These are phyloP conservation scores for Arthromyces matolae DNA, from an alignment of 768 basidiomycete species.

Conservation along the genomic window DNA sequence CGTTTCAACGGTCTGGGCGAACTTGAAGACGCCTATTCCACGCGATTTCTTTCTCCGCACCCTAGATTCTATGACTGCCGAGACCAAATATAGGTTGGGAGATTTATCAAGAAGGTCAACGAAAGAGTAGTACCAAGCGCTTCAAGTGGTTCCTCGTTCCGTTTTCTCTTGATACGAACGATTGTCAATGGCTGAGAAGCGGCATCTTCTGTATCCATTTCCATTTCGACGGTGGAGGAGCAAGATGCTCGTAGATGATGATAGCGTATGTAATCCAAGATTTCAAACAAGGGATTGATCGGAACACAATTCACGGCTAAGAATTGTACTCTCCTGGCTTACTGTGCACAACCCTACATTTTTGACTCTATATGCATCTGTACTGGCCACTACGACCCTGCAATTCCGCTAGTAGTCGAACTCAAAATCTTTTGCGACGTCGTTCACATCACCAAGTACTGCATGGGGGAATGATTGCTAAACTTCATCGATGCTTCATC, in stretches of 20 bases:
- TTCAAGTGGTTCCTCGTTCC: constrained; percentile 79
- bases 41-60: constrained; percentile 60
- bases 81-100: constrained; percentile 12
- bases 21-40: constrained; percentile 66
- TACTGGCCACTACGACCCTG: too few species aligned
- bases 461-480: too few species aligned
- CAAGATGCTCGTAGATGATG: not conserved
- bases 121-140: constrained; percentile 59
- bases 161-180: constrained; percentile 77
- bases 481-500: not conserved
- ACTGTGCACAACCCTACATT: too few species aligned
- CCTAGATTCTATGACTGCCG: constrained; percentile 48
- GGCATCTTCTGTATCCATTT: constrained; percentile 23
- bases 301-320: too few species aligned
- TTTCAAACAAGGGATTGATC: too few species aligned
- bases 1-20: constrained; percentile 74
- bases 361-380: too few species aligned
- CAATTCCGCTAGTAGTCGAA: too few species aligned
- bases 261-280: too few species aligned
- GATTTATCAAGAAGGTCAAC: constrained; percentile 9
- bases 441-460: too few species aligned
- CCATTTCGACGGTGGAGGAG: constrained; percentile 20
- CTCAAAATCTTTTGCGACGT: too few species aligned
- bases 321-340: too few species aligned
- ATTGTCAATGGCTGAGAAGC: constrained; percentile 55